A percentile compares a stretch with the other conserved stretches of the same genome.
Evolutionary conservation across 352 stramenopile genomes (phyloP).

Genomic region (Pythium aphanidermatum): DNA sequence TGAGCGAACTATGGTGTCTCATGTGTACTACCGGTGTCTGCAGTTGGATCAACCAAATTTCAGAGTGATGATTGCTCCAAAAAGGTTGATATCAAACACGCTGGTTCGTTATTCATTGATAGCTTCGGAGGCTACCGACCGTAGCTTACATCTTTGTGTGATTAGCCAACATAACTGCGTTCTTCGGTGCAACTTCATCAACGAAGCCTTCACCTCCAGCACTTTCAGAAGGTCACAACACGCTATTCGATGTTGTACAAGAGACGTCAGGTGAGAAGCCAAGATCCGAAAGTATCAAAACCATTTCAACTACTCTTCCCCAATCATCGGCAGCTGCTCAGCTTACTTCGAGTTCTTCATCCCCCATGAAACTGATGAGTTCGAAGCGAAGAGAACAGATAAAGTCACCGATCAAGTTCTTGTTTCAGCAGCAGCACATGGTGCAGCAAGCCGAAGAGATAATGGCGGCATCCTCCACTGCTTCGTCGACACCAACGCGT

Average conservation of each 20-base stretch:
- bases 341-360: too few species aligned
- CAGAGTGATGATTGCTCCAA: slow-evolving; percentile 68
- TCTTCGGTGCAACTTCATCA: slow-evolving; percentile 42
- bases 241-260: too few species aligned
- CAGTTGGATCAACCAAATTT: slow-evolving; percentile 72
- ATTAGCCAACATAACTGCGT: slow-evolving; percentile 61
- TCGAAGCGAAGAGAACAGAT: slow-evolving; percentile 13
- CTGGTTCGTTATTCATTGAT: slow-evolving; percentile 25
- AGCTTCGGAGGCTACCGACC: too few species aligned
- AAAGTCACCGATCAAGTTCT: slow-evolving; percentile 15
- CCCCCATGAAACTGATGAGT: slow-evolving; percentile 15
- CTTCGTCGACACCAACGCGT: not conserved
- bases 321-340: not conserved
- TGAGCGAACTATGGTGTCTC: not conserved
- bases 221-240: too few species aligned
- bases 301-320: too few species aligned
- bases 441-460: slow-evolving; percentile 17
- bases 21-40: not conserved
- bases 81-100: slow-evolving; percentile 71
- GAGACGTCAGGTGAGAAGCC: too few species aligned
- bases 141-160: not conserved
- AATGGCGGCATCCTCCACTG: slow-evolving; percentile 4
- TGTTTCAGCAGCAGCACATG: slow-evolving; percentile 18
- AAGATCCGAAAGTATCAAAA: too few species aligned
- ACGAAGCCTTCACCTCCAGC: too few species aligned